Conservation (phyloP, 2,329 filamentous ascomycete genomes). For the Chaetomium olivaceum region DNA sequence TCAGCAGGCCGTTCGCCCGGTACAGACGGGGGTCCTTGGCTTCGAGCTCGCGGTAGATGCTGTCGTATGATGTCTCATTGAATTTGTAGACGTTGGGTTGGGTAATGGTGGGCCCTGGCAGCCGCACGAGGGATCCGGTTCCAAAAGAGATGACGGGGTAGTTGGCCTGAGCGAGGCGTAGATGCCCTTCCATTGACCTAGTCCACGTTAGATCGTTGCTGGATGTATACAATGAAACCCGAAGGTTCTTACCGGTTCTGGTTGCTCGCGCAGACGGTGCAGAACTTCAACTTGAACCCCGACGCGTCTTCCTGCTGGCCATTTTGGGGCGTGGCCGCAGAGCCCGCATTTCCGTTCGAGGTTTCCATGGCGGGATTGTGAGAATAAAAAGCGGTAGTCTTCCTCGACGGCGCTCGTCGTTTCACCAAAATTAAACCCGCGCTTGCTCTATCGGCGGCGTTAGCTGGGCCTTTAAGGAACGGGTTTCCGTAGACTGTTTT, state of each 20-base stretch:
- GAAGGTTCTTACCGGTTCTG: slow-evolving; percentile 74
- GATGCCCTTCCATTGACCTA: slow-evolving; percentile 98
- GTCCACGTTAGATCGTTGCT: slow-evolving; percentile 24
- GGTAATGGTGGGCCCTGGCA: slow-evolving; percentile 86
- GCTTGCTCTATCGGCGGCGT: slow-evolving; percentile 16
- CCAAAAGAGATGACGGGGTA: slow-evolving; percentile 99
- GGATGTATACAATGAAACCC: slow-evolving; percentile 13
- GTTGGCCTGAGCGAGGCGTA: slow-evolving; percentile 78
- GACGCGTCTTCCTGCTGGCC: slow-evolving; percentile 52
- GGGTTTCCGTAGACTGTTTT: not conserved
- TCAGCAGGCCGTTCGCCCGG: slow-evolving; percentile 86
- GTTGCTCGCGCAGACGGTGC: slow-evolving; percentile 98
- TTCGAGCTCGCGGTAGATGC: slow-evolving; percentile 89
- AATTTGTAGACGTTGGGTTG: slow-evolving; percentile 98
- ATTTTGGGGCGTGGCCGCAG: slow-evolving; percentile 41
- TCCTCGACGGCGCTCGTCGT: not conserved
- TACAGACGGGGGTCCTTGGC: slow-evolving; percentile 86
- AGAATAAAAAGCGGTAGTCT: not conserved
- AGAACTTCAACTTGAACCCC: slow-evolving; percentile 91
- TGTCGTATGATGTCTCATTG: slow-evolving; percentile 93
- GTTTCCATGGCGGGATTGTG: slow-evolving; percentile 40
- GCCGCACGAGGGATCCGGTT: slow-evolving; percentile 88
- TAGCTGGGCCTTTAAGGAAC: slow-evolving; percentile 10
- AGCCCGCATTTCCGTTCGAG: slow-evolving; percentile 42
- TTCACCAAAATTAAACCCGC: slow-evolving; percentile 6